Conservation (phyloP, 352 stramenopile genomes). For the Globisporangium paroecandrum region DNA sequence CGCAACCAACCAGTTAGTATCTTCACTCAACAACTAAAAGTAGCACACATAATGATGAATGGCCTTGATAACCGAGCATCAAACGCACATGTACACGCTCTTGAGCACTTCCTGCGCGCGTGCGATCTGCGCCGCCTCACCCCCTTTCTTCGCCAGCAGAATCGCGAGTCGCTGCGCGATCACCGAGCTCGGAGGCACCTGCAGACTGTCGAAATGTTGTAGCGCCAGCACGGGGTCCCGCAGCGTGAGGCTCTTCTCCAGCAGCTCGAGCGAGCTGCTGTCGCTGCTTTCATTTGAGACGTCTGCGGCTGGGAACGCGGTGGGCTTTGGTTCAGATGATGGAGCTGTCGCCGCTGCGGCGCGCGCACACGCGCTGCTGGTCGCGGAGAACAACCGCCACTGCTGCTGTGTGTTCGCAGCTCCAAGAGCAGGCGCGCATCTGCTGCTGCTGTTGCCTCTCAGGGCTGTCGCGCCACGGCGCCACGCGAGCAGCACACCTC, state of each 20-base stretch:
- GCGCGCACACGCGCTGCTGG: not conserved
- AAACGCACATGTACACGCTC: slow-evolving; percentile 21
- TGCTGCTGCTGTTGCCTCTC: not conserved
- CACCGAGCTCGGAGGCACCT: slow-evolving; percentile 24
- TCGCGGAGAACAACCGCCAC: not conserved
- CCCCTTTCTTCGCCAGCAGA: slow-evolving; percentile 51
- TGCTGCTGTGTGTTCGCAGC: not conserved
- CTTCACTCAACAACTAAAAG: not conserved
- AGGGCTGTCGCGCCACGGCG: not conserved
- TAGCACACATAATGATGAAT: not conserved
- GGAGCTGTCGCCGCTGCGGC: not conserved
- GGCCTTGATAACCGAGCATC: not conserved
- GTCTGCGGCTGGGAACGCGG: not conserved
- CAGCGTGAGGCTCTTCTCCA: slow-evolving; percentile 34
- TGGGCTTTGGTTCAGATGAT: not conserved
- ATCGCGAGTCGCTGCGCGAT: slow-evolving; percentile 61
- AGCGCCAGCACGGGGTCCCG: slow-evolving; percentile 37
- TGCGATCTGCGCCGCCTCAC: slow-evolving; percentile 25
- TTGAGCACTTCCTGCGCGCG: slow-evolving; percentile 37
- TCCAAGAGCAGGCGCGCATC: not conserved
- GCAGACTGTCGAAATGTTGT: slow-evolving; percentile 44
- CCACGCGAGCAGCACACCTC: not conserved
- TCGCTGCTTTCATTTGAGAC: not conserved
- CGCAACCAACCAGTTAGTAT: not conserved
- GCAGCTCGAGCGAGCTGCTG: slow-evolving; percentile 12